Evolutionary conservation across 352 stramenopile genomes (phyloP).

Genomic region (Phytopythium boreale): DNA sequence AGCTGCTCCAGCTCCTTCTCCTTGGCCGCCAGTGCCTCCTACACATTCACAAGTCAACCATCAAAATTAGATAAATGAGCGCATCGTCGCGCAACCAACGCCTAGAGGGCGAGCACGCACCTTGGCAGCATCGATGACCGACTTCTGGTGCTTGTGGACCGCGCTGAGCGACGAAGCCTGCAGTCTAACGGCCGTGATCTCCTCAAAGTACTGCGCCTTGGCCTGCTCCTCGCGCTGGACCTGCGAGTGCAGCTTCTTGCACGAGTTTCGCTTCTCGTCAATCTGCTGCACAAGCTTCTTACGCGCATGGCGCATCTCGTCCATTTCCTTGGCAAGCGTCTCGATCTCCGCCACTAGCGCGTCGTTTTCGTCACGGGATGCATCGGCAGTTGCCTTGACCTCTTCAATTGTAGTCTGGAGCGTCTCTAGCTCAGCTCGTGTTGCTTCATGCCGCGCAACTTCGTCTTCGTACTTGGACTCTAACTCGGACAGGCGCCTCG

Average conservation of each 20-base stretch:
- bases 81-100: not conserved
- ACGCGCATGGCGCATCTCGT: slow-evolving; percentile 51
- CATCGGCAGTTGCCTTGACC: slow-evolving; percentile 43
- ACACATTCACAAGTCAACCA: not conserved
- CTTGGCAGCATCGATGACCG: slow-evolving; percentile 61
- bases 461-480: slow-evolving; percentile 31
- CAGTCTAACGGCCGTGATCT: slow-evolving; percentile 62
- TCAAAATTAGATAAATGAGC: slow-evolving; percentile 8
- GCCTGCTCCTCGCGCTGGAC: slow-evolving; percentile 64
- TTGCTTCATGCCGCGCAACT: slow-evolving; percentile 22
- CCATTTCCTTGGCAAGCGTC: slow-evolving; percentile 54
- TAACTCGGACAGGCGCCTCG: slow-evolving; percentile 32
- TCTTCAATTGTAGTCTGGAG: slow-evolving; percentile 40
- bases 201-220: slow-evolving; percentile 73
- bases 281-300: slow-evolving; percentile 80
- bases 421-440: slow-evolving; percentile 31
- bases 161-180: slow-evolving; percentile 70
- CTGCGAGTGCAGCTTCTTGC: slow-evolving; percentile 70
- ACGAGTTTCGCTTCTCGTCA: slow-evolving; percentile 72
- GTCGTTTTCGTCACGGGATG: slow-evolving; percentile 73
- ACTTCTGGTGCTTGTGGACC: slow-evolving; percentile 79
- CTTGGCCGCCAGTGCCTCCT: slow-evolving; percentile 54
- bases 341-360: slow-evolving; percentile 73
- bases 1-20: slow-evolving; percentile 65
- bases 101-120: slow-evolving; percentile 19